Evolutionary conservation across 2,329 filamentous ascomycete species (phyloP).

Genomic region (Fusarium xylarioides): DNA sequence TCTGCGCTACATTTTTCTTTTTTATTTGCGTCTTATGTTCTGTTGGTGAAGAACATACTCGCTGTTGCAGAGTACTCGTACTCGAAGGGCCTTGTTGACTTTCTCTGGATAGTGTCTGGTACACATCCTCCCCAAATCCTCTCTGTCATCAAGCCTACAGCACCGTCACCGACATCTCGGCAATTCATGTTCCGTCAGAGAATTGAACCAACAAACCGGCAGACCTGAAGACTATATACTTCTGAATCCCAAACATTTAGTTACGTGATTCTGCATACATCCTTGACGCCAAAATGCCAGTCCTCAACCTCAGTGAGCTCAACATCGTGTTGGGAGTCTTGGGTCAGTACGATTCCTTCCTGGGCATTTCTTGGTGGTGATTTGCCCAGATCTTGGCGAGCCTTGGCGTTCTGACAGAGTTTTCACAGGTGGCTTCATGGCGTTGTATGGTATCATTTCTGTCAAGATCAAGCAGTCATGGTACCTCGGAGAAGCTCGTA

Average conservation of each 20-base stretch:
- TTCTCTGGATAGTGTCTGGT: not conserved
- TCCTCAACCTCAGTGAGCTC: slow-evolving; percentile 59
- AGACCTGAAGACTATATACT: slow-evolving; percentile 3
- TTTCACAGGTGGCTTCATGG: slow-evolving; percentile 54
- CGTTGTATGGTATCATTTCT: slow-evolving; percentile 60
- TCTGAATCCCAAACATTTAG: not conserved
- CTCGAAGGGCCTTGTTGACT: not conserved
- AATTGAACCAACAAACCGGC: not conserved
- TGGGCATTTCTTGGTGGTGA: not conserved
- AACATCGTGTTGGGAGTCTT: slow-evolving; percentile 60
- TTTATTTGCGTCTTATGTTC: not conserved
- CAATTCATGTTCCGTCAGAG: not conserved
- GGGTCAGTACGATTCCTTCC: slow-evolving; percentile 45
- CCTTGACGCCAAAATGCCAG: slow-evolving; percentile 21
- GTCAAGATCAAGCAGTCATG: slow-evolving; percentile 62
- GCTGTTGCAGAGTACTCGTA: not conserved
- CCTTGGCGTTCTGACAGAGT: slow-evolving; percentile 19
- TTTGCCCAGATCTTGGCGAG: slow-evolving; percentile 4
- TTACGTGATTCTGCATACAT: not conserved
- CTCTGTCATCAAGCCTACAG: not conserved
- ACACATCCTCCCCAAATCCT: not conserved
- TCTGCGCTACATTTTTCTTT: not conserved
- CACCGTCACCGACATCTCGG: not conserved
- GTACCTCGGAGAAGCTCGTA: slow-evolving; percentile 65
- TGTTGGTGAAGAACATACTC: not conserved